A percentile compares a stretch with the other conserved stretches of the same genome.
Evolutionary conservation across 495 filamentous ascomycete genomes (phyloP).

Genomic region (Bathelium albidoporum): DNA sequence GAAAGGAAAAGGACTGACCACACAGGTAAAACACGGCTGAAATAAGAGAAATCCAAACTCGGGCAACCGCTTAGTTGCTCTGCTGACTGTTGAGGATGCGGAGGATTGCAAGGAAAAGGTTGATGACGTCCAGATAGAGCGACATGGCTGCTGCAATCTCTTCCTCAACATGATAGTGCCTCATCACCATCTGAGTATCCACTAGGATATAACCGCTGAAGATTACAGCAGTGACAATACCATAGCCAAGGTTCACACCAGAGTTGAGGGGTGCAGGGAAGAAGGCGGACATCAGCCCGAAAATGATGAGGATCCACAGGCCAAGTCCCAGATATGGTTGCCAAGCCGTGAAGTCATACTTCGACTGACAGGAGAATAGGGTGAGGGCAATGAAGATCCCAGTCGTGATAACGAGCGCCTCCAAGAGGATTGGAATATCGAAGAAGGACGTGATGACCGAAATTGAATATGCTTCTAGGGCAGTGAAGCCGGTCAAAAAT

Average conservation of each 20-base stretch:
- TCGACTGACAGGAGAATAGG: constrained; percentile 91
- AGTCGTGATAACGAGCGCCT: constrained; percentile 81
- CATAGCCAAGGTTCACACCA: constrained; percentile 74
- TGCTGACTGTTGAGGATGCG: constrained; percentile 80
- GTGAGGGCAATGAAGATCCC: constrained; percentile 91
- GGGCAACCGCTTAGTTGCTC: constrained; percentile 57
- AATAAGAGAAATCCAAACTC: background rate
- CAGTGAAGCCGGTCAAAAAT: constrained; percentile 85
- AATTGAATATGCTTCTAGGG: constrained; percentile 87
- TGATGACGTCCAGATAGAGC: constrained; percentile 92
- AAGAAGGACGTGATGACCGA: constrained; percentile 86
- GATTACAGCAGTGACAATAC: constrained; percentile 67
- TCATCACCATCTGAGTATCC: constrained; percentile 78
- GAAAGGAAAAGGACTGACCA: background rate
- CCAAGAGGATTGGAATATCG: constrained; percentile 66
- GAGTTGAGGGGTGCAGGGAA: constrained; percentile 69
- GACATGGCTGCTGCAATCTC: constrained; percentile 95
- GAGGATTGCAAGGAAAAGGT: constrained; percentile 88
- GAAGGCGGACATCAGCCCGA: constrained; percentile 82
- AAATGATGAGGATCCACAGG: constrained; percentile 81
- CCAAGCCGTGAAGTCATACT: constrained; percentile 89
- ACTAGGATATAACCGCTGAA: constrained; percentile 93
- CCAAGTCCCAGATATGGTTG: constrained; percentile 88
- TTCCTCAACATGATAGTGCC: constrained; percentile 95
- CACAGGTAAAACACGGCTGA: background rate